phyloP scores from a whole-genome alignment of 768 basidiomycete species.

The Rhodotorula toruloides region DNA sequence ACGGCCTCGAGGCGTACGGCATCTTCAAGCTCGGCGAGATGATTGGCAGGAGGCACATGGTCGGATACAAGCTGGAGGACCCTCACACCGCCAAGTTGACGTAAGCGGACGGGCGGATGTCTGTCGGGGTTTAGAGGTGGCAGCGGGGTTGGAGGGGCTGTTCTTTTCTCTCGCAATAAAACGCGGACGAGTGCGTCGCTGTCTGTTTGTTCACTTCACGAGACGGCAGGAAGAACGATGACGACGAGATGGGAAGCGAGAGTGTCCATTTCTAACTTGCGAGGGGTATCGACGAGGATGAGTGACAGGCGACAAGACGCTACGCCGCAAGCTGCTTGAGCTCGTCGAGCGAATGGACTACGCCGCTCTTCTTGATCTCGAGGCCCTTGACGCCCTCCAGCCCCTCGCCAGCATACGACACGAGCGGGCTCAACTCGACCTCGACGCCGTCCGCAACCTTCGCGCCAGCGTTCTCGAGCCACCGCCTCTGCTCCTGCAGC shows the following conservation, averaged over 20 bases:
- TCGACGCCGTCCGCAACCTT: conserved; percentile 60
- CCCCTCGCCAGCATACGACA: conserved; percentile 90
- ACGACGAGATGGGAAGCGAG: not conserved
- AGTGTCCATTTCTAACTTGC: not conserved
- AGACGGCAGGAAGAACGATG: not conserved
- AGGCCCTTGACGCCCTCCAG: conserved; percentile 71
- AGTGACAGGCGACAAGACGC: no score
- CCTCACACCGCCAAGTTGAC: conserved; percentile 13
- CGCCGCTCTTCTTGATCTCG: conserved; percentile 68
- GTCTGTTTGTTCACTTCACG: not conserved
- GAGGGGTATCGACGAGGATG: not conserved
- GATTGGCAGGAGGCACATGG: conserved; percentile 60
- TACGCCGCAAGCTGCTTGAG: conserved; percentile 45
- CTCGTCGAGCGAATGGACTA: conserved; percentile 62
- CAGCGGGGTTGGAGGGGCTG: no score
- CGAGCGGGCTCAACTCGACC: conserved; percentile 82
- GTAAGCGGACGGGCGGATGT: no score
- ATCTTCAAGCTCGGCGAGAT: conserved; percentile 94
- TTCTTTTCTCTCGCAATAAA: no score
- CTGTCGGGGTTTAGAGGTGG: not conserved
- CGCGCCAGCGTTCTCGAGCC: conserved; percentile 74
- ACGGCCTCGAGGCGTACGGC: conserved; percentile 79
- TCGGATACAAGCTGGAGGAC: conserved; percentile 54
- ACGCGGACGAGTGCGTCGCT: not conserved
- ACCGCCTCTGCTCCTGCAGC: conserved; percentile 76